Evolutionary conservation across 2,329 filamentous ascomycete species (phyloP).

Genomic region (Clarireedia hainanense): DNA sequence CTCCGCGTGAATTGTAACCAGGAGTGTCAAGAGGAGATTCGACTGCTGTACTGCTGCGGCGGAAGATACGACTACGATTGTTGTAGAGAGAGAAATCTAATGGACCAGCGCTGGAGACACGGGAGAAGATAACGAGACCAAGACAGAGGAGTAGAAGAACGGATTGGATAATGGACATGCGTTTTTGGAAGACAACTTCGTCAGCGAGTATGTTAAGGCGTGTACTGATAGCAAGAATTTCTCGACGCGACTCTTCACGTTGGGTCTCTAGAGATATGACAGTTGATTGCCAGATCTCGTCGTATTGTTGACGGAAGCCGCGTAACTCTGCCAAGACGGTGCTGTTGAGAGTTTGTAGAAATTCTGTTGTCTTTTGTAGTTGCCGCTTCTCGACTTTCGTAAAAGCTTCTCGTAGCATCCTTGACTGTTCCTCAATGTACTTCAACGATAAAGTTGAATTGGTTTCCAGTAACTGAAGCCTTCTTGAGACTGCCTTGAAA

Average conservation of each 20-base stretch:
- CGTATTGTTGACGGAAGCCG: conserved; percentile 76
- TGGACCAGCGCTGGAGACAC: conserved; percentile 33
- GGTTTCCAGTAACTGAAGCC: conserved; percentile 80
- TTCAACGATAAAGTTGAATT: conserved; percentile 90
- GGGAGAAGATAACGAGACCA: conserved; percentile 75
- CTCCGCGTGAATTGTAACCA: conserved; percentile 9
- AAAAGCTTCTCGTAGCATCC: conserved; percentile 80
- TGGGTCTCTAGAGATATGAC: conserved; percentile 86
- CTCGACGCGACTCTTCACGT: conserved; percentile 72
- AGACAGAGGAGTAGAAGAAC: conserved; percentile 81
- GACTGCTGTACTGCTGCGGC: conserved; percentile 14
- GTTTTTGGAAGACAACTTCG: conserved; percentile 78
- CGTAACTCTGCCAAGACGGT: conserved; percentile 79
- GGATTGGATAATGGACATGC: conserved; percentile 89
- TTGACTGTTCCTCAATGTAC: conserved; percentile 95
- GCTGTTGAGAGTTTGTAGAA: conserved; percentile 76
- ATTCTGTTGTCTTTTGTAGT: conserved; percentile 70
- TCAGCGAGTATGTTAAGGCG: conserved; percentile 87
- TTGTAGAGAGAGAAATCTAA: conserved; percentile 17
- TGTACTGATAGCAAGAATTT: conserved; percentile 73
- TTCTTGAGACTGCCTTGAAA: conserved; percentile 93
- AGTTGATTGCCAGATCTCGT: conserved; percentile 94
- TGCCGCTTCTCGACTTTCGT: conserved; percentile 82
- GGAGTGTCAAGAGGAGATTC: conserved; percentile 23
- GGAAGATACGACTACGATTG: conserved; percentile 15